Evolutionary conservation across 306 rosid genomes (phyloP).

Genomic region (Glycine tomentella): DNA sequence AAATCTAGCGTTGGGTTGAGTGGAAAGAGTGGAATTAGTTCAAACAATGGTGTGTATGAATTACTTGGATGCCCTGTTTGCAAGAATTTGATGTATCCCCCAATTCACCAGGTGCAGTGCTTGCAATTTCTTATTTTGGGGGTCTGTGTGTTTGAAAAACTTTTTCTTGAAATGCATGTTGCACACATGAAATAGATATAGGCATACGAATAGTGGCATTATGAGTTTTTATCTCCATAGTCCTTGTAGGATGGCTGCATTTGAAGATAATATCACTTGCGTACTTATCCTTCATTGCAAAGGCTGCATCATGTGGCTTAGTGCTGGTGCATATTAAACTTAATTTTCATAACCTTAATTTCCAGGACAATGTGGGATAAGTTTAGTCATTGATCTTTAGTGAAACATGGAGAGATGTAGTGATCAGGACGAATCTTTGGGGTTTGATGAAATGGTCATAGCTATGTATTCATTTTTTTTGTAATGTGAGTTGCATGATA

Average conservation of each 20-base stretch:
- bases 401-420: conserved; percentile 7
- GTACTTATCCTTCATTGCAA: conserved; percentile 16
- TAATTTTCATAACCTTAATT: not conserved
- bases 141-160: not conserved
- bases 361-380: conserved; percentile 13
- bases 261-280: not conserved
- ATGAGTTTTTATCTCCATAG: not conserved
- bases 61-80: conserved; percentile 92
- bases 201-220: no score
- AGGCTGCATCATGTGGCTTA: conserved; percentile 16
- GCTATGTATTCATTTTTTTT: not conserved
- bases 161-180: not conserved
- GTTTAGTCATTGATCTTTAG: conserved; percentile 6
- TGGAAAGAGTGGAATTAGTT: conserved; percentile 65
- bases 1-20: conserved; percentile 57
- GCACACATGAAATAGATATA: no score
- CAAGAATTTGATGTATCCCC: conserved; percentile 89
- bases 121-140: conserved; percentile 28
- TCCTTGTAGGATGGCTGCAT: conserved; percentile 7
- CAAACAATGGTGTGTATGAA: conserved; percentile 84
- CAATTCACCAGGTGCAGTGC: conserved; percentile 82
- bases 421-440: conserved; percentile 8
- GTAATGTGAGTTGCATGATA: not conserved
- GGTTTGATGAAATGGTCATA: not conserved
- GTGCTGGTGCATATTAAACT: conserved; percentile 11